Evolutionary conservation across 1,284 basidiomycete genomes (phyloP).

Genomic region (Trichosporon sp.): DNA sequence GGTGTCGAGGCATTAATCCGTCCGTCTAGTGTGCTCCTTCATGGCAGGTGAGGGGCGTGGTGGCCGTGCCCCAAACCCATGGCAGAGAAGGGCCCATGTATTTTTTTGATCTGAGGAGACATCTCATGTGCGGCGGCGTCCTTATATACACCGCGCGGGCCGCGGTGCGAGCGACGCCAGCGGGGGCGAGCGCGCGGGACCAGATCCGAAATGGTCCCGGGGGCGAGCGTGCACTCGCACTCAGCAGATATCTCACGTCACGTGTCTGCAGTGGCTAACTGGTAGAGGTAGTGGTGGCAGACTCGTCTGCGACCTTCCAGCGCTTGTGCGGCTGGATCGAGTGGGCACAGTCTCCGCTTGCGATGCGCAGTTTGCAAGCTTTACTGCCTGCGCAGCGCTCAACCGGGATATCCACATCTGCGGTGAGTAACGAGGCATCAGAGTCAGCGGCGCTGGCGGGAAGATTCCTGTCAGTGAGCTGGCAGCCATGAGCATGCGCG

Average conservation of each 20-base stretch:
- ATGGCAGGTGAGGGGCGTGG: constrained; percentile 14
- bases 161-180: neutral
- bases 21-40: constrained; percentile 43
- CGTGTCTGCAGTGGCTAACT: too few species aligned
- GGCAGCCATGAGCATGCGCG: too few species aligned
- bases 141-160: neutral
- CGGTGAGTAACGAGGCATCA: too few species aligned
- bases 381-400: too few species aligned
- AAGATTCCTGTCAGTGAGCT: too few species aligned
- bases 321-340: too few species aligned
- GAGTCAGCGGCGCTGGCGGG: too few species aligned
- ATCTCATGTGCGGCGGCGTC: neutral
- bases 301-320: too few species aligned
- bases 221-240: neutral
- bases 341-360: too few species aligned
- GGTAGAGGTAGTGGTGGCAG: too few species aligned
- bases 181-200: neutral
- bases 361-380: too few species aligned
- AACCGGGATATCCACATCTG: too few species aligned
- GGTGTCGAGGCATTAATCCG: constrained; percentile 49
- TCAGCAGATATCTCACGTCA: neutral
- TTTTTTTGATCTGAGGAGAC: constrained; percentile 34
- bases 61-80: constrained; percentile 12
- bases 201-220: neutral
- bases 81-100: constrained; percentile 36